A percentile compares a stretch with the other conserved stretches of the same genome.
These are phyloP conservation scores for Leccinum variabile DNA, from an alignment of 1,284 basidiomycete genomes.

Conservation along the genomic window DNA sequence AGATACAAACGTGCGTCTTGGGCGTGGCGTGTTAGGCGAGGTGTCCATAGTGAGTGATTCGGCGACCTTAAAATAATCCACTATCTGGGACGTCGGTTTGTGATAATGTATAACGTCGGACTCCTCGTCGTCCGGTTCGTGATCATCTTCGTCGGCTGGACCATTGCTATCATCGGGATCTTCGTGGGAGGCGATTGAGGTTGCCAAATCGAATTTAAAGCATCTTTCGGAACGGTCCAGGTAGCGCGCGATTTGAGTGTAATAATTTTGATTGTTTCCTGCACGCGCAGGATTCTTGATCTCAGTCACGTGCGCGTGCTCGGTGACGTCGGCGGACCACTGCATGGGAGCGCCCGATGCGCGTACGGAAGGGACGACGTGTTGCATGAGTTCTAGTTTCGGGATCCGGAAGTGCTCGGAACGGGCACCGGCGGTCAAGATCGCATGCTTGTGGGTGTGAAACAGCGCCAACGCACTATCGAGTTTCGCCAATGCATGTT, in stretches of 20 bases:
- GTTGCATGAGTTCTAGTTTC: constrained; percentile 5
- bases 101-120: not conserved
- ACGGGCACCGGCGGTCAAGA: not conserved
- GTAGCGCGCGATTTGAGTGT: not conserved
- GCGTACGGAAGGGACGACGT: not conserved
- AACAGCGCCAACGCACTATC: not conserved
- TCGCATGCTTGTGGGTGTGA: constrained; percentile 3
- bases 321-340: not conserved
- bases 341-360: not conserved
- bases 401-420: not conserved
- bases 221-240: not conserved
- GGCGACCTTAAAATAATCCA: not conserved
- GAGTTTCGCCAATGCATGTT: not conserved
- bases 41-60: not conserved
- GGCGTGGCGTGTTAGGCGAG: not conserved
- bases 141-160: not conserved
- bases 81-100: not conserved
- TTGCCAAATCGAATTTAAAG: not conserved
- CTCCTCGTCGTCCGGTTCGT: not conserved
- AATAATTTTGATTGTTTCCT: not conserved
- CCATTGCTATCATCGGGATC: not conserved
- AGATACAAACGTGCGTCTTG: not conserved
- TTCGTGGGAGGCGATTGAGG: not conserved
- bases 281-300: not conserved
- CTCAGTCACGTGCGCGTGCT: not conserved